A percentile compares a stretch with the other conserved stretches of the same genome.
phyloP scores from a whole-genome alignment of 202 grass and related monocot species.

The Digitaria exilis region DNA sequence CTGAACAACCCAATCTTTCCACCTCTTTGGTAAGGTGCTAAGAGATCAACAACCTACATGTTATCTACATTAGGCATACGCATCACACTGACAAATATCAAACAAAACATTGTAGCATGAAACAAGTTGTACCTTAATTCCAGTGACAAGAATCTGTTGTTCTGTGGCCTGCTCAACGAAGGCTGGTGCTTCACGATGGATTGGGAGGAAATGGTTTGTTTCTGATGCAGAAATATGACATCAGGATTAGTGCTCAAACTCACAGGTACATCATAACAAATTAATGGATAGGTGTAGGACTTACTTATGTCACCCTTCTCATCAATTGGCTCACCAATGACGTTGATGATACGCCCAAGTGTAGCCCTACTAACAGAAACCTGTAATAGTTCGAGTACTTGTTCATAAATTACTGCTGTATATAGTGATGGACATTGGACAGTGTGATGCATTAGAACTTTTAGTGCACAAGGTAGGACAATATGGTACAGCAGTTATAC shows the following conservation, averaged over 20 bases:
- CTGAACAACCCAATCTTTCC: conserved; percentile 97
- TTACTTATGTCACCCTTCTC: conserved; percentile 88
- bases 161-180: conserved; percentile 99
- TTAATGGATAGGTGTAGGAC: background rate
- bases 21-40: conserved; percentile 96
- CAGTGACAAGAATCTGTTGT: conserved; percentile 98
- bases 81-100: background rate
- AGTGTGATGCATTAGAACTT: background rate
- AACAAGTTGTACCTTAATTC: conserved; percentile 76
- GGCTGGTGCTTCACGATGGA: conserved; percentile 97
- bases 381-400: conserved; percentile 6
- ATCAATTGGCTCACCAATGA: conserved; percentile 97
- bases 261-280: background rate
- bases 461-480: background rate
- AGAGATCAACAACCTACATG: conserved; percentile 88
- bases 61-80: background rate
- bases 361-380: conserved; percentile 97
- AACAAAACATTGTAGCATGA: background rate
- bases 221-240: conserved; percentile 35
- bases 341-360: conserved; percentile 97
- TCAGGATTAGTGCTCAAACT: background rate
- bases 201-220: conserved; percentile 90
- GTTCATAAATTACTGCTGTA: background rate
- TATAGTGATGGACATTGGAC: background rate
- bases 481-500: background rate